Evolutionary conservation across 2,329 filamentous ascomycete species (phyloP).

Genomic region (Fusarium heterosporum): DNA sequence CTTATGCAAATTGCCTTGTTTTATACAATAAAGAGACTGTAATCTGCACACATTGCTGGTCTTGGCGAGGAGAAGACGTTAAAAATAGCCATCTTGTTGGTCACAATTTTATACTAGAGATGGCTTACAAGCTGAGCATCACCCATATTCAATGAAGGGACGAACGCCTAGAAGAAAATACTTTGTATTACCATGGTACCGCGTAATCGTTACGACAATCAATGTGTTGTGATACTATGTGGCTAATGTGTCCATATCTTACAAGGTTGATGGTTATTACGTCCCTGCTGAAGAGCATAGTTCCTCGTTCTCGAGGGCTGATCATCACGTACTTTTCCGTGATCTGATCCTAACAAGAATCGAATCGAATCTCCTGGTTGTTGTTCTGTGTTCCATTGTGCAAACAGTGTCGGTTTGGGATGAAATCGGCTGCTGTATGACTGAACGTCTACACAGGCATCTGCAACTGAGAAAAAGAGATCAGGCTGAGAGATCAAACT

Average conservation of each 20-base stretch:
- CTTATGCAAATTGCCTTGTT: conserved; percentile 10
- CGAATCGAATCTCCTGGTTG: not conserved
- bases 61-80: not conserved
- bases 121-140: conserved; percentile 9
- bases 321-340: not conserved
- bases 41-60: not conserved
- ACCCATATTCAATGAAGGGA: not conserved
- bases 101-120: not conserved
- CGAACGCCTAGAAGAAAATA: not conserved
- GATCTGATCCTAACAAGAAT: not conserved
- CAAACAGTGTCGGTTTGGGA: not conserved
- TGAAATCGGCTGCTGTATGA: not conserved
- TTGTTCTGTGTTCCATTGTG: not conserved
- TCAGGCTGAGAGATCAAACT: not conserved
- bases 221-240: not conserved
- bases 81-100: not conserved
- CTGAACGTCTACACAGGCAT: not conserved
- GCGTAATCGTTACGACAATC: not conserved
- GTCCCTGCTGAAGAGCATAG: not conserved
- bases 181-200: not conserved
- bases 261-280: not conserved
- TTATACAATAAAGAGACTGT: not conserved
- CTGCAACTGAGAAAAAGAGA: not conserved
- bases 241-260: not conserved
- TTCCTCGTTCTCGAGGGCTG: not conserved